phyloP scores from a whole-genome alignment of 2,329 filamentous ascomycete genomes.

The Delphinella strobiligena region DNA sequence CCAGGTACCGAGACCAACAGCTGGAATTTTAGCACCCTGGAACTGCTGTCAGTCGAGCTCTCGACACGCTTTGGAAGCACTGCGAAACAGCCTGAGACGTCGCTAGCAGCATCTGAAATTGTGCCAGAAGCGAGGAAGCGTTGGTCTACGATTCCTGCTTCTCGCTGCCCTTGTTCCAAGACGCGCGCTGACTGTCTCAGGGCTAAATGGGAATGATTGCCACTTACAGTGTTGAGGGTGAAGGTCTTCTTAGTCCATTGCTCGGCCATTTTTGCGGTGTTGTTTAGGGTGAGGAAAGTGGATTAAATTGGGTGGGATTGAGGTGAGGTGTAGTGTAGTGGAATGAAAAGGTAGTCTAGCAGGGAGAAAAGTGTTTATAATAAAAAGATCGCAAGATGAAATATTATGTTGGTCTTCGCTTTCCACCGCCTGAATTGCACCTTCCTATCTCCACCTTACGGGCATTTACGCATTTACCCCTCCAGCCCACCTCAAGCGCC shows the following conservation, averaged over 20 bases:
- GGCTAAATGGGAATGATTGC: background rate
- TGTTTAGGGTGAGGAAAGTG: background rate
- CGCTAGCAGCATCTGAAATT: background rate
- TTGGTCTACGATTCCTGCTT: too few species aligned
- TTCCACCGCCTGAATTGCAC: background rate
- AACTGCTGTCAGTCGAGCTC: conserved; percentile 37
- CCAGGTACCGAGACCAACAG: conserved; percentile 68
- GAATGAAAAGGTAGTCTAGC: background rate
- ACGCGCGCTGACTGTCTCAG: background rate
- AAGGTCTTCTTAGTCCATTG: conserved; percentile 31
- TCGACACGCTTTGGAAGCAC: too few species aligned
- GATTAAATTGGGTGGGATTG: conserved; percentile 11
- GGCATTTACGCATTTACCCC: background rate
- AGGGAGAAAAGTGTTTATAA: background rate
- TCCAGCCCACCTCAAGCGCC: background rate
- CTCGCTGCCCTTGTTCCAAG: too few species aligned
- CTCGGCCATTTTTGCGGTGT: conserved; percentile 13
- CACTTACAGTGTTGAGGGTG: conserved; percentile 42
- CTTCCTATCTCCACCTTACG: background rate
- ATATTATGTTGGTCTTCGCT: too few species aligned
- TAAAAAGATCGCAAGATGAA: background rate
- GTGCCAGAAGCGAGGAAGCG: too few species aligned
- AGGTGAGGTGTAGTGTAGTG: too few species aligned
- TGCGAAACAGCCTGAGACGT: too few species aligned
- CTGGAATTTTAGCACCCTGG: conserved; percentile 68